phyloP scores from a whole-genome alignment of 2,329 filamentous ascomycete genomes.

The Stylonectria norvegica region DNA sequence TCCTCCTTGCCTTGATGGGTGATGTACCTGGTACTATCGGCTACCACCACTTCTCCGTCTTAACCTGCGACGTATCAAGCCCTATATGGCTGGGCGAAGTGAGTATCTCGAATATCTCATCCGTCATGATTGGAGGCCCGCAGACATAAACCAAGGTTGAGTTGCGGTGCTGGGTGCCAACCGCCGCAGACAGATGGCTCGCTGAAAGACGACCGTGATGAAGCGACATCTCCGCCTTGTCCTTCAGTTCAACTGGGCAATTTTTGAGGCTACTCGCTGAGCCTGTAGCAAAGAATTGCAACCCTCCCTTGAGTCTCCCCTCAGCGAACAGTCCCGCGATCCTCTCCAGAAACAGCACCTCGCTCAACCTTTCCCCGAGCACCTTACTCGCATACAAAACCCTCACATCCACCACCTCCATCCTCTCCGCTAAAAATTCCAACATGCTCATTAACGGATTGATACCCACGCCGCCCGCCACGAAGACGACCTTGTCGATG shows the following conservation, averaged over 20 bases:
- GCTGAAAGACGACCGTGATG: conserved; percentile 39
- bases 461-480: conserved; percentile 79
- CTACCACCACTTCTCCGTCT: conserved; percentile 65
- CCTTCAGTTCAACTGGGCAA: neutral
- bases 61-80: conserved; percentile 45
- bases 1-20: neutral
- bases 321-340: conserved; percentile 41
- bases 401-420: conserved; percentile 41
- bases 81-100: conserved; percentile 32
- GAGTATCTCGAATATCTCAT: conserved; percentile 55
- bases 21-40: neutral
- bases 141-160: conserved; percentile 62
- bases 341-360: conserved; percentile 51
- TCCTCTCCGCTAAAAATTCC: conserved; percentile 49
- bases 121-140: conserved; percentile 66
- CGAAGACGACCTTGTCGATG: conserved; percentile 63
- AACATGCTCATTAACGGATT: conserved; percentile 79
- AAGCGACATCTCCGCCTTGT: neutral
- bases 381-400: conserved; percentile 60
- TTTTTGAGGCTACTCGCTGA: conserved; percentile 2
- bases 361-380: conserved; percentile 25
- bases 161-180: conserved; percentile 31
- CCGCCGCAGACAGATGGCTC: conserved; percentile 39
- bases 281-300: conserved; percentile 49
- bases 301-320: conserved; percentile 36